Conservation (phyloP, 148 eudicot species). For the Dianthus caryophyllus region DNA sequence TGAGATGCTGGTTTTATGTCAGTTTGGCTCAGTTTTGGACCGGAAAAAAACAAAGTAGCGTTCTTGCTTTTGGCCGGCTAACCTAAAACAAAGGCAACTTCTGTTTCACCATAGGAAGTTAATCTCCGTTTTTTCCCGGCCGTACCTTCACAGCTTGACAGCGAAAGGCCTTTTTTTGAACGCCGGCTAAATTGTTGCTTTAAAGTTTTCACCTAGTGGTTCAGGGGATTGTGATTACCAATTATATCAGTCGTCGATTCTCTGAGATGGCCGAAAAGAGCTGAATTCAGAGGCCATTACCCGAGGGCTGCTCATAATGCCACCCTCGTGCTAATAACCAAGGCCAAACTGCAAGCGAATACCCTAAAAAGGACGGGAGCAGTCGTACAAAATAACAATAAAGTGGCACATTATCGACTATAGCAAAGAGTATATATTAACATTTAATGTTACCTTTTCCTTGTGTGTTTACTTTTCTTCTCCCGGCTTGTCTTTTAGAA, state of each 20-base stretch:
- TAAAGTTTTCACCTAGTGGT: slow-evolving; percentile 24
- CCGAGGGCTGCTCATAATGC: slow-evolving; percentile 76
- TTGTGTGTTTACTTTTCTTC: too few species aligned
- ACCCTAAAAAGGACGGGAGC: too few species aligned
- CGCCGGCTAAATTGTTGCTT: slow-evolving; percentile 37
- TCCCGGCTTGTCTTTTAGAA: too few species aligned
- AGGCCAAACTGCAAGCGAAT: slow-evolving; percentile 99
- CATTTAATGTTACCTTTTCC: too few species aligned
- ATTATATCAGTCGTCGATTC: background rate
- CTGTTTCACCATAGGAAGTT: slow-evolving; percentile 23
- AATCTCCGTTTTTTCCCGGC: slow-evolving; percentile 31
- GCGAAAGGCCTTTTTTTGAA: slow-evolving; percentile 22
- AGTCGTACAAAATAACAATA: too few species aligned
- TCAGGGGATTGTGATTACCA: background rate
- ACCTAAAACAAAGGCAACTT: slow-evolving; percentile 27
- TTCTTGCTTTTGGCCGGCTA: slow-evolving; percentile 24
- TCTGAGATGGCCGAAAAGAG: slow-evolving; percentile 7
- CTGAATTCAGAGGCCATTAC: slow-evolving; percentile 14
- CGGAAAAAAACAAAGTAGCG: background rate
- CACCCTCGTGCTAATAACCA: slow-evolving; percentile 88
- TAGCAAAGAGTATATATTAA: too few species aligned
- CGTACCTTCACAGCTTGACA: slow-evolving; percentile 16
- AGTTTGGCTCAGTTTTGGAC: slow-evolving; percentile 21
- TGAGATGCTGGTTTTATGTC: slow-evolving; percentile 8
- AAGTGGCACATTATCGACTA: too few species aligned